A percentile compares a stretch with the other conserved stretches of the same genome.
These are phyloP conservation scores for Fraxinus baroniana DNA, from an alignment of 305 asterid species.

Conservation along the genomic window DNA sequence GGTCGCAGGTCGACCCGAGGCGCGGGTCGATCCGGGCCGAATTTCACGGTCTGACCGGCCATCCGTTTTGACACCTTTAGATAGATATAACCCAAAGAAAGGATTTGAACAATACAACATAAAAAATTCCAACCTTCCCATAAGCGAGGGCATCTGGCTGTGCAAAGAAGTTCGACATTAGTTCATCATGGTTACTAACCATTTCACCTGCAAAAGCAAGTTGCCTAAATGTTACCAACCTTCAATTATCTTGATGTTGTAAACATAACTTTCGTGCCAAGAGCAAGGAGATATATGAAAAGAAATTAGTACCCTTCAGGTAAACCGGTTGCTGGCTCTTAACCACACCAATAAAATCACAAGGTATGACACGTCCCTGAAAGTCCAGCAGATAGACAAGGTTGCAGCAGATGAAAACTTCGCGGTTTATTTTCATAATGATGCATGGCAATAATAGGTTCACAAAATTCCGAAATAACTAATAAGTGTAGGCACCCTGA, in stretches of 20 bases:
- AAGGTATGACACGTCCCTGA: slow-evolving; percentile 98
- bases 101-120: background rate
- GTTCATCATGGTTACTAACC: slow-evolving; percentile 96
- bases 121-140: slow-evolving; percentile 65
- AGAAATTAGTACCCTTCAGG: slow-evolving; percentile 60
- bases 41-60: no score
- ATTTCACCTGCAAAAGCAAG: slow-evolving; percentile 71
- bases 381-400: slow-evolving; percentile 34
- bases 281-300: slow-evolving; percentile 6
- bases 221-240: slow-evolving; percentile 16
- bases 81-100: background rate
- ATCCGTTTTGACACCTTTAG: no score
- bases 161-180: slow-evolving; percentile 99
- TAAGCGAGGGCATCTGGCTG: slow-evolving; percentile 99
- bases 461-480: slow-evolving; percentile 15
- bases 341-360: slow-evolving; percentile 94
- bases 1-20: no score
- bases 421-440: slow-evolving; percentile 6
- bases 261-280: slow-evolving; percentile 20
- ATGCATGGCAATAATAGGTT: background rate
- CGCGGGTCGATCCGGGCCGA: no score
- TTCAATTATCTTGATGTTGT: slow-evolving; percentile 11
- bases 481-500: background rate
- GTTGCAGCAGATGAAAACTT: slow-evolving; percentile 24
- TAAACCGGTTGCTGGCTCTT: slow-evolving; percentile 97